Percentiles rank a stretch among this genome's conserved stretches.
Conservation (phyloP, 2,329 filamentous ascomycete genomes). For the Colletotrichum incanum region DNA sequence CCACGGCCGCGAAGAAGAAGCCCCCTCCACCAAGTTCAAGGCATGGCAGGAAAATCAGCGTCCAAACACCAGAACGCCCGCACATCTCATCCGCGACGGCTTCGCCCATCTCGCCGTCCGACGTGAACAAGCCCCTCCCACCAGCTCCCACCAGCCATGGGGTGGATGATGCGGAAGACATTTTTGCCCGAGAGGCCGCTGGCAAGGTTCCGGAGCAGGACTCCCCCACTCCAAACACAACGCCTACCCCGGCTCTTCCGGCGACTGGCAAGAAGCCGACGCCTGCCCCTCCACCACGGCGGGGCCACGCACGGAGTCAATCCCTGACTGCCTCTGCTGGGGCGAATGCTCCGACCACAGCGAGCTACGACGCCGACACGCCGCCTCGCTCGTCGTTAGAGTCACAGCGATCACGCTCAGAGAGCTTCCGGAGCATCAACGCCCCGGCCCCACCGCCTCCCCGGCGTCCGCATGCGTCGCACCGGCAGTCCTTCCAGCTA, state of each 20-base stretch:
- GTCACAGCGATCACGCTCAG: conserved; percentile 64
- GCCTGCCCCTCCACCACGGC: conserved; percentile 67
- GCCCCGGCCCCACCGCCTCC: conserved; percentile 71
- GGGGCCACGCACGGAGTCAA: conserved; percentile 63
- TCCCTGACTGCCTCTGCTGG: conserved; percentile 36
- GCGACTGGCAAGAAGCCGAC: conserved; percentile 59
- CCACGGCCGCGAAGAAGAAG: conserved; percentile 71
- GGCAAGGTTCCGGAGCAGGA: conserved; percentile 64
- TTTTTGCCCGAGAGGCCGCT: conserved; percentile 69
- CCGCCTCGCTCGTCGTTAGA: conserved; percentile 65
- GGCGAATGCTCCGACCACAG: conserved; percentile 42
- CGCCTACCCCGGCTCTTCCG: conserved; percentile 56
- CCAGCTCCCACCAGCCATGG: conserved; percentile 64
- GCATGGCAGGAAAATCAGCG: conserved; percentile 81
- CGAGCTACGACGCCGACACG: conserved; percentile 54
- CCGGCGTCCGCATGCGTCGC: conserved; percentile 61
- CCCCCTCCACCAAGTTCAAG: conserved; percentile 82
- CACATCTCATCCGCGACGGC: conserved; percentile 45
- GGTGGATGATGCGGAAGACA: conserved; percentile 65
- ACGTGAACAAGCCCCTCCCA: conserved; percentile 76
- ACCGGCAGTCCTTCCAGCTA: conserved; percentile 48
- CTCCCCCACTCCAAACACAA: conserved; percentile 45
- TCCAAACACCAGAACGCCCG: conserved; percentile 50
- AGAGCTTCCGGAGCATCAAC: conserved; percentile 60
- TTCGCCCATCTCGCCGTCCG: conserved; percentile 57